Conservation (phyloP, 2,329 filamentous ascomycete genomes). For the Periconia digitata region DNA sequence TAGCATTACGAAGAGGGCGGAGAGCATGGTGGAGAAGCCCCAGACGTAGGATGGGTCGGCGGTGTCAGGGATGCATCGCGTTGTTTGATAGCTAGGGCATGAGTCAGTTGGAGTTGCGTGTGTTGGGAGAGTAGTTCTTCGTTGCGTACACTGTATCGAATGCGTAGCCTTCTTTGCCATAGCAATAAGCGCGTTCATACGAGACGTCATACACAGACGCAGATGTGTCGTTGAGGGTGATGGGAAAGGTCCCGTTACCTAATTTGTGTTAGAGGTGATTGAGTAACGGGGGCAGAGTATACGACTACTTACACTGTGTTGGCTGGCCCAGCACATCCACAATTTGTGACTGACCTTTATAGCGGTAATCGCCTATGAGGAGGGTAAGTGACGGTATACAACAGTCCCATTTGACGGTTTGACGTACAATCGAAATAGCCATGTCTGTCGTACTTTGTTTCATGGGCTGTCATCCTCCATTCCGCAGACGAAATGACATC, state of each 20-base stretch:
- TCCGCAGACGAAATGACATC: conserved; percentile 7
- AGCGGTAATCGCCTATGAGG: neutral
- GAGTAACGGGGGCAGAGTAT: conserved; percentile 6
- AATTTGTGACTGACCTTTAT: neutral
- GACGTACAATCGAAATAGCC: neutral
- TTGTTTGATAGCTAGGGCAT: neutral
- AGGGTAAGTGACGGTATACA: neutral
- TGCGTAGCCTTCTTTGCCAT: conserved; percentile 17
- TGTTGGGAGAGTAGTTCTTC: neutral
- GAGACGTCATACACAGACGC: neutral
- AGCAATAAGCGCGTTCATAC: conserved; percentile 16
- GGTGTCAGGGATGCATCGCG: conserved; percentile 32
- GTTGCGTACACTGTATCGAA: neutral
- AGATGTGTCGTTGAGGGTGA: conserved; percentile 9
- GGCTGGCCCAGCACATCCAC: neutral
- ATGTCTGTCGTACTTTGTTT: neutral
- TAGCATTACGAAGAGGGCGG: conserved; percentile 32
- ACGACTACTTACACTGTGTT: neutral
- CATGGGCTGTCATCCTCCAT: no score
- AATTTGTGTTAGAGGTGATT: conserved; percentile 13
- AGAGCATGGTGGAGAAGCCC: conserved; percentile 42
- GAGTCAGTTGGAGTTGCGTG: neutral
- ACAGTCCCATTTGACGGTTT: neutral
- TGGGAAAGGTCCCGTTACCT: conserved; percentile 15
- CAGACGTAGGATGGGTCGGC: conserved; percentile 32